Percentiles rank a stretch among this genome's conserved stretches.
These are phyloP conservation scores for Orbilia brochopaga DNA, from an alignment of 2,329 filamentous ascomycete genomes.

Conservation along the genomic window DNA sequence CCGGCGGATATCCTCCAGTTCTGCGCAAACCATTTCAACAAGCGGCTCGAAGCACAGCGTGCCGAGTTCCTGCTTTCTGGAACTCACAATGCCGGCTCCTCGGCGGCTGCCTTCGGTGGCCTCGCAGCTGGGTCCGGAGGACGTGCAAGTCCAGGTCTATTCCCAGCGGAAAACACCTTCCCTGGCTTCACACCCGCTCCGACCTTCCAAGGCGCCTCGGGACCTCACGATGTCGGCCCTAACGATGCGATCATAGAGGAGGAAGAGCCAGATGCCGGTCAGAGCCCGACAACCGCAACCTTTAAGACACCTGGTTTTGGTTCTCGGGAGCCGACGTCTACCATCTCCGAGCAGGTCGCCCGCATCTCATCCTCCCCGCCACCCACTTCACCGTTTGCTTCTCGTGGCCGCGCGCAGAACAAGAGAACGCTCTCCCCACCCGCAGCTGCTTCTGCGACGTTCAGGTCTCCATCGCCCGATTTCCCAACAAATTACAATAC, in stretches of 20 bases:
- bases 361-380: constrained; percentile 45
- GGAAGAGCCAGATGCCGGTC: constrained; percentile 77
- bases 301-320: constrained; percentile 60
- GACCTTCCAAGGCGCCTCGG: constrained; percentile 52
- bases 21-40: constrained; percentile 72
- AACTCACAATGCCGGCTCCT: constrained; percentile 43
- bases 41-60: constrained; percentile 70
- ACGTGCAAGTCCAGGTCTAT: constrained; percentile 35
- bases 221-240: constrained; percentile 56
- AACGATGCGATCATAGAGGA: constrained; percentile 76
- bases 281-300: constrained; percentile 72
- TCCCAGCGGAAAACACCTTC: constrained; percentile 45
- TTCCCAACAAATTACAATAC: constrained; percentile 95
- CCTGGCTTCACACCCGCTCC: constrained; percentile 43
- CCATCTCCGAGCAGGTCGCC: constrained; percentile 35
- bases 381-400: constrained; percentile 34
- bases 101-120: constrained; percentile 53
- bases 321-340: constrained; percentile 12
- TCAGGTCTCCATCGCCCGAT: constrained; percentile 58
- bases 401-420: constrained; percentile 35
- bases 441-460: constrained; percentile 32
- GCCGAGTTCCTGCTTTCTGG: constrained; percentile 63
- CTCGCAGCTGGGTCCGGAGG: constrained; percentile 32
- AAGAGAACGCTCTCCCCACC: constrained; percentile 43
- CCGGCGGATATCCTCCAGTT: constrained; percentile 72